These are phyloP conservation scores for Quillaja saponaria DNA, from an alignment of 306 rosid species.

Conservation along the genomic window DNA sequence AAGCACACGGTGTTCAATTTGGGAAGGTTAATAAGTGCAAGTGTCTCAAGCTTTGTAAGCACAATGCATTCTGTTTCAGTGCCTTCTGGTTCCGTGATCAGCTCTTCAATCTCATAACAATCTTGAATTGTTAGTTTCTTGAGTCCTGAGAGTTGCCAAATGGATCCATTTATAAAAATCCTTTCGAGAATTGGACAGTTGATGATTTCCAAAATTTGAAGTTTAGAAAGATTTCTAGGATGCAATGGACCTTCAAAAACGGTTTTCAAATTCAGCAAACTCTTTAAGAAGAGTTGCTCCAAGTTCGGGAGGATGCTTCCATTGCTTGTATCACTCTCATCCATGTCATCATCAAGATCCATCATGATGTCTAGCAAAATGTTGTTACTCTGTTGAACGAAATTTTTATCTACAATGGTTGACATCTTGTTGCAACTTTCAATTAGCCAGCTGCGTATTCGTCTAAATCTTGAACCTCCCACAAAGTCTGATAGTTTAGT, in stretches of 20 bases:
- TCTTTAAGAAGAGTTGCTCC: background rate
- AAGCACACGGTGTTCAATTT: background rate
- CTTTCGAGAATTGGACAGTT: background rate
- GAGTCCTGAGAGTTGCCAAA: conserved; percentile 1
- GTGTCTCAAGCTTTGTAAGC: background rate
- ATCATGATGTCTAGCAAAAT: no score
- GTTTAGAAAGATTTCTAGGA: background rate
- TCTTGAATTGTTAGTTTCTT: background rate
- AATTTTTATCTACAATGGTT: background rate
- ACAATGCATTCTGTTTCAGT: background rate
- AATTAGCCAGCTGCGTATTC: background rate
- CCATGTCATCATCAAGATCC: background rate
- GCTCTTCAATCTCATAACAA: background rate
- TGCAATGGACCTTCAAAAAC: conserved; percentile 3
- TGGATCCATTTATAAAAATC: conserved; percentile 4
- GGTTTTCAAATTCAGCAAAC: background rate
- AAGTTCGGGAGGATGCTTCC: background rate
- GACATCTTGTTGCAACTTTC: background rate
- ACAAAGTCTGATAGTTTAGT: background rate
- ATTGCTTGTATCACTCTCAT: background rate
- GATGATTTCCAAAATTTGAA: background rate
- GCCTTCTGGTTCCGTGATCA: background rate
- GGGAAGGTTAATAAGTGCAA: background rate
- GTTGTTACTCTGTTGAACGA: no score
- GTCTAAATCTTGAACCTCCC: background rate